Conservation (phyloP, 2,329 filamentous ascomycete species). For the Elsinoe fawcettii region DNA sequence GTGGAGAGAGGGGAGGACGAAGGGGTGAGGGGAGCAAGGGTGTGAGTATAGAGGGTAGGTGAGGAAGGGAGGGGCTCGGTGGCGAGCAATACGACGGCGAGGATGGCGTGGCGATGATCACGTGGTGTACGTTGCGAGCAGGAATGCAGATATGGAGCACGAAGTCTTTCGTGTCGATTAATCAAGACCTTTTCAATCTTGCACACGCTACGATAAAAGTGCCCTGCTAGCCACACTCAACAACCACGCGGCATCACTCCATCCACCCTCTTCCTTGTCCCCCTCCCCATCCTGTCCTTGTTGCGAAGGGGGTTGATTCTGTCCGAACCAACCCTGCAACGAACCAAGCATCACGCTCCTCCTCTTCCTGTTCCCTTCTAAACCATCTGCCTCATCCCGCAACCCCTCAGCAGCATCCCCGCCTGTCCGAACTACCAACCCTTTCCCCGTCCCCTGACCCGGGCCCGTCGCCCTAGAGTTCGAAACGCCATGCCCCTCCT, state of each 20-base stretch:
- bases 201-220: constrained; percentile 23
- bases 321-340: constrained; percentile 47
- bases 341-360: constrained; percentile 26
- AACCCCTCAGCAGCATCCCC: background rate
- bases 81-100: background rate
- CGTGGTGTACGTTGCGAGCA: background rate
- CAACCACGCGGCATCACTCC: constrained; percentile 53
- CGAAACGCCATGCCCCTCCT: background rate
- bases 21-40: background rate
- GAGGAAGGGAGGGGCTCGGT: background rate
- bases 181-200: no score
- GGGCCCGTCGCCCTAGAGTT: background rate
- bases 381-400: constrained; percentile 20
- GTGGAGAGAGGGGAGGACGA: background rate
- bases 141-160: no score
- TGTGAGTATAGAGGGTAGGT: background rate
- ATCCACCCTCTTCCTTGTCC: constrained; percentile 39
- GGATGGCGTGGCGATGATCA: background rate
- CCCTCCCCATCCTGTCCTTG: constrained; percentile 28
- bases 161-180: no score
- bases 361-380: constrained; percentile 24
- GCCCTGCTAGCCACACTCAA: constrained; percentile 46
- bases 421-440: constrained; percentile 23
- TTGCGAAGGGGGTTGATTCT: constrained; percentile 45
- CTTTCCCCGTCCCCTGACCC: constrained; percentile 33